These are phyloP conservation scores for Boletus sp. DNA, from an alignment of 768 basidiomycete genomes.

Conservation along the genomic window DNA sequence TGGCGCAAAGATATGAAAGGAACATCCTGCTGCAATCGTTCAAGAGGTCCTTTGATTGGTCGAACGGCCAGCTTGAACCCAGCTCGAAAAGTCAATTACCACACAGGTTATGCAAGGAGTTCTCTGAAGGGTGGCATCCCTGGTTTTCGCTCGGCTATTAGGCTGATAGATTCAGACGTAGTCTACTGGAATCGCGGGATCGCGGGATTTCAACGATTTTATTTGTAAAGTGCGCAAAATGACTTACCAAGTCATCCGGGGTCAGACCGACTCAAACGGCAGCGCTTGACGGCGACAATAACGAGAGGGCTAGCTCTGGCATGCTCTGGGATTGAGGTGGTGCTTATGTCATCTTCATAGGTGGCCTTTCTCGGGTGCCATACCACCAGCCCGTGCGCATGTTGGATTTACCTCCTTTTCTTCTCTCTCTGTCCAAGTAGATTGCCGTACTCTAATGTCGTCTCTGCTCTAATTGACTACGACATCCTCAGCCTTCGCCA, in stretches of 20 bases:
- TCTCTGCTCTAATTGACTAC: slow-evolving; percentile 23
- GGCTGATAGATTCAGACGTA: background rate
- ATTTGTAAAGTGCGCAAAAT: slow-evolving; percentile 1
- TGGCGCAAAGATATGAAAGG: background rate
- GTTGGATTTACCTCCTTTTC: slow-evolving; percentile 22
- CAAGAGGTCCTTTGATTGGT: background rate
- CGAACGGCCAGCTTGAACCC: background rate
- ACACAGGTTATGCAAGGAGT: background rate
- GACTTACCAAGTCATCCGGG: slow-evolving; percentile 1
- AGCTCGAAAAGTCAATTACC: background rate
- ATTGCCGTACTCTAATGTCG: slow-evolving; percentile 31
- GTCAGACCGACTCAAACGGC: no score
- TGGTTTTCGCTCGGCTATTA: no score
- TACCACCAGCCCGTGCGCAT: slow-evolving; percentile 17
- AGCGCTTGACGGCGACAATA: slow-evolving; percentile 11
- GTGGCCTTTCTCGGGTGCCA: slow-evolving; percentile 8
- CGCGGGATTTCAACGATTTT: background rate
- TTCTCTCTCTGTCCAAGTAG: slow-evolving; percentile 13
- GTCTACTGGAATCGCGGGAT: slow-evolving; percentile 6
- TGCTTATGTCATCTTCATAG: slow-evolving; percentile 26
- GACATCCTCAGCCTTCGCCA: slow-evolving; percentile 2
- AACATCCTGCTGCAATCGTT: background rate
- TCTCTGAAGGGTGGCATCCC: background rate
- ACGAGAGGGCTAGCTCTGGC: background rate
- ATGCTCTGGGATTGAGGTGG: slow-evolving; percentile 17